phyloP scores from a whole-genome alignment of 1,139 yeast genomes.

The Candida tropicalis region DNA sequence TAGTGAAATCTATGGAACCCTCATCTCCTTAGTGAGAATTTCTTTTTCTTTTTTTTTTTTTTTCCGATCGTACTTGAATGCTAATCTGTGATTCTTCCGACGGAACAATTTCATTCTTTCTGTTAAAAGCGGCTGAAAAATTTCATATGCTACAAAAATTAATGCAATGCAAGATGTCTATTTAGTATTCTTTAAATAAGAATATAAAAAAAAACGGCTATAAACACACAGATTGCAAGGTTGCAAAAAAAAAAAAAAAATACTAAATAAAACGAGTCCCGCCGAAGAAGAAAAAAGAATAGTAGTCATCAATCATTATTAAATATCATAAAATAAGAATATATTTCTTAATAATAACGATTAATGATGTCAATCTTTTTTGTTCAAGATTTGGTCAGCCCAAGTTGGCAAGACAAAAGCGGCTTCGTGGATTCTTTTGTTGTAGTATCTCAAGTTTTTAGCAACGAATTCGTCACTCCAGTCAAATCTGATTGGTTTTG shows the following conservation, averaged over 20 bases:
- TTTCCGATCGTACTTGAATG: no score
- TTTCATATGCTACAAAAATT: no score
- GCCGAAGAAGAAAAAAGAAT: conserved; percentile 1
- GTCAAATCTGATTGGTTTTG: conserved; percentile 64
- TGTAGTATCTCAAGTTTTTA: conserved; percentile 75
- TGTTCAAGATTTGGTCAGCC: conserved; percentile 55
- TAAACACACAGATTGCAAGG: background rate
- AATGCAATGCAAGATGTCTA: background rate
- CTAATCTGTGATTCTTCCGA: background rate
- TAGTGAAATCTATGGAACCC: background rate
- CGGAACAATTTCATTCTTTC: conserved; percentile 5
- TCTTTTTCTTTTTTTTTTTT: background rate
- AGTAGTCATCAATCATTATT: conserved; percentile 4
- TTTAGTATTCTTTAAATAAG: no score
- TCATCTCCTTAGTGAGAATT: background rate
- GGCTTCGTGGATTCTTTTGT: conserved; percentile 76
- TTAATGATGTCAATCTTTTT: conserved; percentile 18
- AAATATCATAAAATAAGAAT: conserved; percentile 1
- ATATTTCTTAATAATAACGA: background rate
- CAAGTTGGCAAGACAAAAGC: conserved; percentile 87
- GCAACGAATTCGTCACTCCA: conserved; percentile 65
- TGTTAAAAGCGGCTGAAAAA: no score
- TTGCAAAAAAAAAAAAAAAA: background rate
- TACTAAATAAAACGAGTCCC: background rate
- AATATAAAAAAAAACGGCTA: background rate